Evolutionary conservation across 2,329 filamentous ascomycete genomes (phyloP), one percentile per base, ranked within the genome.

Genomic region (Cladosporium sp.): DNA sequence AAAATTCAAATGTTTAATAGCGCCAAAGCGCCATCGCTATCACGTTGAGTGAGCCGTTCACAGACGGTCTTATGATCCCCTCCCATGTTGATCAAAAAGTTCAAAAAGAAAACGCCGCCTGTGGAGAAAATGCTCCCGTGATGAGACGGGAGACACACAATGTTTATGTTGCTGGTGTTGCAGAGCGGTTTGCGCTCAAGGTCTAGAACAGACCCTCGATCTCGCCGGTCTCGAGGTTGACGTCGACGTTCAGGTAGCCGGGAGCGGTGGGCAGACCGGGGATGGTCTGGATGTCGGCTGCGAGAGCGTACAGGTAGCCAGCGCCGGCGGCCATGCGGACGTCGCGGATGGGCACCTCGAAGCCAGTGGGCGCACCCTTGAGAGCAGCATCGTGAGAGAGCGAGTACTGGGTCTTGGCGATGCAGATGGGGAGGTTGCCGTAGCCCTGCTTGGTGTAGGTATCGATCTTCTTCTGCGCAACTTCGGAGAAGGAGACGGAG

Each of bases 391-490:
- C 93, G 79, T 98, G 94, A 66, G 91, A 95, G 58, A 99, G 85
- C 36, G 92, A 96, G 83, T 99, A 99, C 79, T 99, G 95, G 16
- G 95, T 99, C 88, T 99, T 99, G 68, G 95, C 95, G 70, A 98
- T 87, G 78, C 95, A 99, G 75, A 98, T 97, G 39, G 95, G 95
- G 70, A 99, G 83, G 78, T 97, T 92, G 25, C 90, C 91, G 74
- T 94, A 96, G 54, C 95, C 95, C 79, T 98, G 95, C 76, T 88
- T 88, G 34, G 91, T 93, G 80, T 98, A 99, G 8, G 89, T 93
- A 76, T 97, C 93, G 70, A 98, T 91, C 87, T 99, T 98, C 82
- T 93, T 92, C 82, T 96, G 92, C 0, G 95, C 95, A 60, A 95
- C 85, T 78, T 97, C 93, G 76, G 91, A 96, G 80, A 99, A 95